Percentiles rank a stretch among this genome's conserved stretches.
These are phyloP conservation scores for Pterocarpus macrocarpus DNA, from an alignment of 306 rosid genomes.

Conservation along the genomic window DNA sequence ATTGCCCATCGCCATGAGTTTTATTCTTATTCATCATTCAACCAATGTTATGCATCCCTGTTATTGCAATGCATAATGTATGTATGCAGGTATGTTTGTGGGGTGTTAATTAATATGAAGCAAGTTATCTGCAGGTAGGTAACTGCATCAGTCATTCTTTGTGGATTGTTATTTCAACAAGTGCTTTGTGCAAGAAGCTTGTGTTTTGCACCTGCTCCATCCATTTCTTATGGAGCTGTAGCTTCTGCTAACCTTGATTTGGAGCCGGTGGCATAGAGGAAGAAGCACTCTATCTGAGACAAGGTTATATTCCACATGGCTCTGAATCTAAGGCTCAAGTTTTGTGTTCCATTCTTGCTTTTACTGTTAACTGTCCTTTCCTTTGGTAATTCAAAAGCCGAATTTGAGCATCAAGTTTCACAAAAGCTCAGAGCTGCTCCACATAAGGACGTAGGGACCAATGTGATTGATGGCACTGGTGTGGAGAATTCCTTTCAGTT, in stretches of 20 bases:
- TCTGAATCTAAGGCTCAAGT: slow-evolving; percentile 55
- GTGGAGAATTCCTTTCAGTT: slow-evolving; percentile 60
- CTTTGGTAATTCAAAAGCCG: slow-evolving; percentile 57
- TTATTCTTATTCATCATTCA: too few relatives aligned
- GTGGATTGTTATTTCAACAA: background rate
- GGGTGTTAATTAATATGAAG: too few relatives aligned
- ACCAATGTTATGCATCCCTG: too few relatives aligned
- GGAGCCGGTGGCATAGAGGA: slow-evolving; percentile 49
- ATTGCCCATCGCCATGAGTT: too few relatives aligned
- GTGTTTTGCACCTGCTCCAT: background rate
- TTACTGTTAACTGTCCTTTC: slow-evolving; percentile 52
- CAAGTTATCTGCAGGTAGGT: too few relatives aligned
- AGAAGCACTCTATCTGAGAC: slow-evolving; percentile 20
- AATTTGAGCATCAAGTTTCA: slow-evolving; percentile 61
- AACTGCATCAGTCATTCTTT: background rate
- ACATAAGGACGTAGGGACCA: slow-evolving; percentile 70
- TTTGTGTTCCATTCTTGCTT: slow-evolving; percentile 49
- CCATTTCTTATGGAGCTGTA: slow-evolving; percentile 43
- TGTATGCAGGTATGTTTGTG: too few relatives aligned
- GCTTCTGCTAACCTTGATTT: slow-evolving; percentile 51
- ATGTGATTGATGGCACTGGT: slow-evolving; percentile 88
- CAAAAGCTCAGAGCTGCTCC: slow-evolving; percentile 73
- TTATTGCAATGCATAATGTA: too few relatives aligned
- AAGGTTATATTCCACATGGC: slow-evolving; percentile 46
- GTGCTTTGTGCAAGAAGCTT: slow-evolving; percentile 26